Conservation (phyloP, 1,139 yeast species). For the Lodderomyces orthopsilosis region DNA sequence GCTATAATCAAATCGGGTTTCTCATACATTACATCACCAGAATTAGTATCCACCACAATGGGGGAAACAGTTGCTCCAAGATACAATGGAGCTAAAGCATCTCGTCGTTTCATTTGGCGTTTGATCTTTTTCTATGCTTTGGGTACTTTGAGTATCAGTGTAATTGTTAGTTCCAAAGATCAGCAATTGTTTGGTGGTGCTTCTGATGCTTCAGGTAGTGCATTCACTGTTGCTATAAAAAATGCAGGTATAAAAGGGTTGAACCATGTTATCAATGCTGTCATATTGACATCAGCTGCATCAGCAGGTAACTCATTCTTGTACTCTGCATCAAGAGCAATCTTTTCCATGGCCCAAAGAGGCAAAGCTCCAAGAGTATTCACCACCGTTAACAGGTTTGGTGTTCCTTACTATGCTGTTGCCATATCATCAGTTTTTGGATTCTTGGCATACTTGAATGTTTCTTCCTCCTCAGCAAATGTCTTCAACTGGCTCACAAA, state of each 20-base stretch:
- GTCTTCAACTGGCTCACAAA: slow-evolving; percentile 70
- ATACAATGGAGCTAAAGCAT: slow-evolving; percentile 44
- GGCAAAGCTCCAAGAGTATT: slow-evolving; percentile 61
- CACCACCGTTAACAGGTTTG: slow-evolving; percentile 58
- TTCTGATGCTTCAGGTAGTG: slow-evolving; percentile 47
- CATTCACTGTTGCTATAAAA: slow-evolving; percentile 49
- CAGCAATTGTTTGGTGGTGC: slow-evolving; percentile 30
- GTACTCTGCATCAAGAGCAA: slow-evolving; percentile 67
- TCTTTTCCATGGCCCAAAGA: slow-evolving; percentile 60
- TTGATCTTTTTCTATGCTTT: slow-evolving; percentile 46
- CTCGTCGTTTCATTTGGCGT: slow-evolving; percentile 45
- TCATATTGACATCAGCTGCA: slow-evolving; percentile 64
- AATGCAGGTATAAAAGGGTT: slow-evolving; percentile 61
- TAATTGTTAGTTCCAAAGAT: slow-evolving; percentile 38
- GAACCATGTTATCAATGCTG: slow-evolving; percentile 67
- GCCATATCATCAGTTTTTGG: slow-evolving; percentile 29
- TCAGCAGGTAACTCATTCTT: slow-evolving; percentile 74
- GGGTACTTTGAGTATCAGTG: slow-evolving; percentile 48
- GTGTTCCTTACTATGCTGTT: slow-evolving; percentile 60
- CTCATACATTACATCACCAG: slow-evolving; percentile 37
- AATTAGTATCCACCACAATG: slow-evolving; percentile 36
- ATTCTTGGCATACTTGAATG: slow-evolving; percentile 60
- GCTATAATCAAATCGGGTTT: slow-evolving; percentile 41
- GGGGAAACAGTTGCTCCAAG: slow-evolving; percentile 48
- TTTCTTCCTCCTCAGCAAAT: slow-evolving; percentile 49